A percentile compares a stretch with the other conserved stretches of the same genome.
phyloP scores from a whole-genome alignment of 805 yeast genomes.

The Naumovozyma baii region DNA sequence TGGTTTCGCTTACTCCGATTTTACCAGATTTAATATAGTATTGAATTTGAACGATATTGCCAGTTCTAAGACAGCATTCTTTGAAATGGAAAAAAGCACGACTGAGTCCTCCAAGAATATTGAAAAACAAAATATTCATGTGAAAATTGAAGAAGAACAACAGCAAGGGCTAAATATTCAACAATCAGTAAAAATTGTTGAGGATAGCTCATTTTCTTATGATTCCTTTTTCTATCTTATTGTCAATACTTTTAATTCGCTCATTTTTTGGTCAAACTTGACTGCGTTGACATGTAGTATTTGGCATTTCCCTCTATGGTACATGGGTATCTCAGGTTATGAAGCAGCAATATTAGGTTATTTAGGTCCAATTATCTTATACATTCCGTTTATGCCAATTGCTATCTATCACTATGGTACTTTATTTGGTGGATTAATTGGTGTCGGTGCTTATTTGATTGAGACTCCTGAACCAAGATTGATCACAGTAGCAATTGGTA shows the following conservation, averaged over 20 bases:
- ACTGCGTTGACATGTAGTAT: slow-evolving; percentile 78
- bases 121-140: slow-evolving; percentile 4
- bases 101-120: background rate
- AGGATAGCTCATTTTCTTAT: slow-evolving; percentile 4
- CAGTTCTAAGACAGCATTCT: slow-evolving; percentile 16
- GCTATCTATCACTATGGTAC: slow-evolving; percentile 24
- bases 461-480: slow-evolving; percentile 64
- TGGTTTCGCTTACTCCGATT: slow-evolving; percentile 65
- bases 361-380: slow-evolving; percentile 49
- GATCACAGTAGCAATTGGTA: slow-evolving; percentile 54
- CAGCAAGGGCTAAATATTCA: background rate
- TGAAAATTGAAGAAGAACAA: slow-evolving; percentile 1
- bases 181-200: background rate
- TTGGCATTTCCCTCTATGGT: slow-evolving; percentile 98
- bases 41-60: slow-evolving; percentile 12
- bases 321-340: slow-evolving; percentile 94
- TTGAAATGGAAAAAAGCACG: background rate
- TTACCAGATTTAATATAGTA: slow-evolving; percentile 46
- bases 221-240: slow-evolving; percentile 30
- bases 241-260: slow-evolving; percentile 45
- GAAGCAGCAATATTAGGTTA: slow-evolving; percentile 60
- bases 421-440: slow-evolving; percentile 46
- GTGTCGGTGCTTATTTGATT: slow-evolving; percentile 67
- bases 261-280: slow-evolving; percentile 73
- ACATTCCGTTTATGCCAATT: slow-evolving; percentile 32